Percentiles rank a stretch among this genome's conserved stretches.
Evolutionary conservation across 805 yeast genomes (phyloP).

Genomic region (Alloascoidea hylecoeti): DNA sequence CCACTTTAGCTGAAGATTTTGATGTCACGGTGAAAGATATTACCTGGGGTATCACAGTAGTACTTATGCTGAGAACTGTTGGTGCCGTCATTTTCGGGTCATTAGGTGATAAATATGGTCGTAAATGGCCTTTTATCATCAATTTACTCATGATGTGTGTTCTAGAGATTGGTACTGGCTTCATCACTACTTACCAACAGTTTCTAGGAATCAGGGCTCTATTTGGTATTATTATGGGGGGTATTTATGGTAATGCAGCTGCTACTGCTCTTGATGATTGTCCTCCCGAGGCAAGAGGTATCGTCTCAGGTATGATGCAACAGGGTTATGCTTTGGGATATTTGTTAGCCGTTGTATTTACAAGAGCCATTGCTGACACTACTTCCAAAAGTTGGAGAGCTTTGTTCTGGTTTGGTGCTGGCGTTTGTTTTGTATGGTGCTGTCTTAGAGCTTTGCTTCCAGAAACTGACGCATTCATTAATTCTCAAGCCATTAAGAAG

Average conservation of each 20-base stretch:
- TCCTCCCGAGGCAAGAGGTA: constrained; percentile 43
- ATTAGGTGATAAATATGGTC: constrained; percentile 46
- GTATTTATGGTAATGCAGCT: constrained; percentile 49
- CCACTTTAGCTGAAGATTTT: constrained; percentile 34
- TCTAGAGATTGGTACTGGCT: constrained; percentile 54
- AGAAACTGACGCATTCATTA: constrained; percentile 40
- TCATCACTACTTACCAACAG: constrained; percentile 39
- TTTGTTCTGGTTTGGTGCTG: constrained; percentile 60
- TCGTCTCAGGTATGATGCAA: constrained; percentile 60
- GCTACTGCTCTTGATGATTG: constrained; percentile 57
- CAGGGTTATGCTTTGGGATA: constrained; percentile 71
- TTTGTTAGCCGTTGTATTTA: constrained; percentile 49
- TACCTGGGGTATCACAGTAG: constrained; percentile 65
- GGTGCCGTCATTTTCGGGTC: constrained; percentile 59
- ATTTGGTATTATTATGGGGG: constrained; percentile 63
- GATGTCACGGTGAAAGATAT: constrained; percentile 29
- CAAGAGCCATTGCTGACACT: constrained; percentile 38
- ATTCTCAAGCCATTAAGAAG: no score
- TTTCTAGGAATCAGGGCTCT: constrained; percentile 49
- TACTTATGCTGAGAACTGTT: constrained; percentile 54
- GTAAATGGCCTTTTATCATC: constrained; percentile 49
- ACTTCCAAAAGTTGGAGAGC: constrained; percentile 51
- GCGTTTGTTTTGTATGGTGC: constrained; percentile 45
- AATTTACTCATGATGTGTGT: constrained; percentile 36
- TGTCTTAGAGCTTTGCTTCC: constrained; percentile 41